phyloP scores from a whole-genome alignment of 2,329 filamentous ascomycete genomes.

The Alternaria atra region DNA sequence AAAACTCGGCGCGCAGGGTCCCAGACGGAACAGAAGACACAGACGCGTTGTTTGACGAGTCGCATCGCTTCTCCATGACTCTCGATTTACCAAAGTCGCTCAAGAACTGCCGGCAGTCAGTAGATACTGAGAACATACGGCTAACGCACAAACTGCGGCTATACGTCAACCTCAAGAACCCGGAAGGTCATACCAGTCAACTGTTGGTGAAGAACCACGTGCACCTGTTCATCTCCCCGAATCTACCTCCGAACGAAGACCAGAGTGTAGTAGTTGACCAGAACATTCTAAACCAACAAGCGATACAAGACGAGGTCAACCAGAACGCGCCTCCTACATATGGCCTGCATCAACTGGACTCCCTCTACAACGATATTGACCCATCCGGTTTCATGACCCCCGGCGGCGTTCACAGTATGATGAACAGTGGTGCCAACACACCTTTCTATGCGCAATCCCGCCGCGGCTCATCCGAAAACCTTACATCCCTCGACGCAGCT shows the following conservation, averaged over 20 bases:
- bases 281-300: slow-evolving; percentile 45
- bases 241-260: slow-evolving; percentile 85
- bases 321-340: slow-evolving; percentile 89
- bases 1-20: slow-evolving; percentile 41
- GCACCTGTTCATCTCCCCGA: slow-evolving; percentile 94
- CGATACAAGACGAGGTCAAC: slow-evolving; percentile 65
- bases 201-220: slow-evolving; percentile 89
- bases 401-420: slow-evolving; percentile 66
- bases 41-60: slow-evolving; percentile 61
- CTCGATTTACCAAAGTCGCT: slow-evolving; percentile 81
- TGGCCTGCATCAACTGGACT: slow-evolving; percentile 87
- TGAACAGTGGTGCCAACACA: slow-evolving; percentile 69
- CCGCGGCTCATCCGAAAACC: slow-evolving; percentile 81
- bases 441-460: slow-evolving; percentile 77
- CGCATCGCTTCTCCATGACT: slow-evolving; percentile 66
- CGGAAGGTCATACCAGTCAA: slow-evolving; percentile 94
- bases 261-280: slow-evolving; percentile 71
- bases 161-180: slow-evolving; percentile 89
- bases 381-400: slow-evolving; percentile 82
- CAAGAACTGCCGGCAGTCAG: slow-evolving; percentile 85
- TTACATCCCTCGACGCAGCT: slow-evolving; percentile 65
- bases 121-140: slow-evolving; percentile 88
- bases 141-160: slow-evolving; percentile 92
- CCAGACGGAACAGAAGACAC: slow-evolving; percentile 40
- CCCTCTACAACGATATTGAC: slow-evolving; percentile 88